Base-by-base conservation (phyloP, 352 stramenopile genomes). In the Globisporangium middletonii region DNA sequence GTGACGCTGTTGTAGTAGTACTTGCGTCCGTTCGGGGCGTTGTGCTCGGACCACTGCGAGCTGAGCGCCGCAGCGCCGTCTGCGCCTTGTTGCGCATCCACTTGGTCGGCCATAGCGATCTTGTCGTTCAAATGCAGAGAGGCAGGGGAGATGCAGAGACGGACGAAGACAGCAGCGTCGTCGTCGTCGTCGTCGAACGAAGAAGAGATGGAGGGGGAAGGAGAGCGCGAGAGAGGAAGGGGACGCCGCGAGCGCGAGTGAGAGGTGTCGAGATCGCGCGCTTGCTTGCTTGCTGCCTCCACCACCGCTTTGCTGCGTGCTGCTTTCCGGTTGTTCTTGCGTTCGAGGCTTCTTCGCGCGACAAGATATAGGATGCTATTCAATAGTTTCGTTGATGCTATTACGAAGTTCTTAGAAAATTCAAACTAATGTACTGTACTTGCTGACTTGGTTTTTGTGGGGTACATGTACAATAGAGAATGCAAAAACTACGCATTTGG, bases 1-100 rank as follows among this genome's bases (percentile, higher is more conserved):
- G 89, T 95, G 59, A 83, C 73, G 68, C 83, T 75, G 68, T 97
- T 97, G 79, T 96, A 96, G 69, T 90, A 97, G 68, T 97, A 97
- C 68, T 92, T 92, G 72, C 88, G 80, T 55, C 89, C 89, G 61
- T 97, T 92, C 33, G 88, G 89, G 13, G 87, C 88, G 64, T 73
- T 94, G 71, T 97, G 89, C 68, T 97, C 89, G 53, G 88, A 92
- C 89, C 89, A 97, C 57, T 86, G 74, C 47, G 72, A 71, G 42
- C 61, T 64, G 41, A 69, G 70, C 11, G 69, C 61, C 33, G 65
- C 69, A 37, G 65, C 66, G 50, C 66, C 62, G 15, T 87, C 77
- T 18, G 46, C 67, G 41, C 46, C 54, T 27, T 67, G 56, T 49
- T 63, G 73, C 44, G 60, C 58, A 62, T 88, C 80, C 47, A 75